Percentiles rank a stretch among this genome's conserved stretches.
Evolutionary conservation across 805 yeast species (phyloP).

Genomic region (Middelhovenomyces tepae): DNA sequence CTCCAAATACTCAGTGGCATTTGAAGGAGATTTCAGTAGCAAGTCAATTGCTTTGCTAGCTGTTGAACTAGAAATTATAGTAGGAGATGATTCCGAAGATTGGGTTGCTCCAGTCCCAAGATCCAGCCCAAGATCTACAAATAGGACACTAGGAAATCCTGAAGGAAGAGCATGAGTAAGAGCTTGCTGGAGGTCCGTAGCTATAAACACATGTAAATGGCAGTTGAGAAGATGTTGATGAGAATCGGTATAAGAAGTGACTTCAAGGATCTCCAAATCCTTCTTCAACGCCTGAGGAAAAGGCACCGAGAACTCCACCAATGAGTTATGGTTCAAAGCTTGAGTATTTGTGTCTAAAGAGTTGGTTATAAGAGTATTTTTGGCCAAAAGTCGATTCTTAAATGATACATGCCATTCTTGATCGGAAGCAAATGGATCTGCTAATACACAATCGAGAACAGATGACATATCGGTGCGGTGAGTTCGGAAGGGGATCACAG

Average conservation of each 20-base stretch:
- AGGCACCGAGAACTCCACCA: conserved; percentile 23
- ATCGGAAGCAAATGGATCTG: conserved; percentile 27
- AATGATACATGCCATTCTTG: conserved; percentile 23
- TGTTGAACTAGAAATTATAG: no score
- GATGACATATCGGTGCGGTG: conserved; percentile 18
- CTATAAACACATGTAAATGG: conserved; percentile 20
- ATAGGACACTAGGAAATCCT: conserved; percentile 18
- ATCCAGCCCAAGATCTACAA: no score
- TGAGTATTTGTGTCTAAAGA: conserved; percentile 17
- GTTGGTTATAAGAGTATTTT: conserved; percentile 23
- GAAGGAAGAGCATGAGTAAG: conserved; percentile 12
- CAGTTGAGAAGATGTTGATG: conserved; percentile 22
- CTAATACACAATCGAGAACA: conserved; percentile 24
- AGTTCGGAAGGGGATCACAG: conserved; percentile 21
- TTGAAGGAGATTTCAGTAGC: conserved; percentile 21
- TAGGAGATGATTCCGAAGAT: no score
- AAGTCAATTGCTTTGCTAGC: conserved; percentile 20
- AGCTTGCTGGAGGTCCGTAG: conserved; percentile 14
- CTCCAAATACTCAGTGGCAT: conserved; percentile 18
- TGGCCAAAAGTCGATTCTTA: conserved; percentile 22
- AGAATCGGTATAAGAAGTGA: conserved; percentile 21
- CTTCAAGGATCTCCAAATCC: conserved; percentile 25
- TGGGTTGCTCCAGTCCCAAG: no score
- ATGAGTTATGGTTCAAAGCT: conserved; percentile 25
- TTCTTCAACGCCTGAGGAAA: conserved; percentile 17